Base-by-base conservation (phyloP, 345 rosid species). In the Euphorbia peplus region DNA sequence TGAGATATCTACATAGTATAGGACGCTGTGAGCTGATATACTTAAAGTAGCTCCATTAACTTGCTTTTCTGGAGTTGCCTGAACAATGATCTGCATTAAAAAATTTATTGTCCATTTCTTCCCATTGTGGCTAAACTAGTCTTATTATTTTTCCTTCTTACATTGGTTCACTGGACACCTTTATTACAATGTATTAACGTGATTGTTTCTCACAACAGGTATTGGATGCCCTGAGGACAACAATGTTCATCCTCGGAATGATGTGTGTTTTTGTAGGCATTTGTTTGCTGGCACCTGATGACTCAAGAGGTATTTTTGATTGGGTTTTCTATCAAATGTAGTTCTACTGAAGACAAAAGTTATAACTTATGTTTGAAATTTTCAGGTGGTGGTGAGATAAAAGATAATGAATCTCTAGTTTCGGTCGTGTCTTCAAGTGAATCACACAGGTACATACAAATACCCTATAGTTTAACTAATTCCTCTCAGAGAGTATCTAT, bases 181-280 rank as follows among this genome's bases (percentile, higher is more conserved):
- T 53, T 37, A 24, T 42, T 66, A 5, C 69, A 39, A 57, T 25
- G 5, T 32, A 9, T 35, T 21, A 47, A 51, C 51, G 63, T 69
- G 30, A 54, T 50, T 70, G 44, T 66, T 67, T 51, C 18, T 15
- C 16, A 57, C 52, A 68, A 70, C 87, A 95, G 99, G 99, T 88
- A 53, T 88, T 95, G 28, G 88, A 91, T 83, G 85, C 90, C 1
- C 71, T 91, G 59, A 87, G 96, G 84, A 91, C 91, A 39, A 91
- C 96, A 19, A 91, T 95, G 99, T 95, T 95, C 87, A 82, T 91
- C 78, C 81, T 85, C 60, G 99, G 99, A 71, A 89, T 91, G 95
- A 42, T 83, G 55, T 87, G 85, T 13, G 97, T 95, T 35, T 95
- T 95, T 80, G 66, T 88, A 44, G 97, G 99, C 79, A 91, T 95